These are phyloP conservation scores for Lycium ferocissimum DNA, from an alignment of 257 asterid genomes.

Conservation along the genomic window DNA sequence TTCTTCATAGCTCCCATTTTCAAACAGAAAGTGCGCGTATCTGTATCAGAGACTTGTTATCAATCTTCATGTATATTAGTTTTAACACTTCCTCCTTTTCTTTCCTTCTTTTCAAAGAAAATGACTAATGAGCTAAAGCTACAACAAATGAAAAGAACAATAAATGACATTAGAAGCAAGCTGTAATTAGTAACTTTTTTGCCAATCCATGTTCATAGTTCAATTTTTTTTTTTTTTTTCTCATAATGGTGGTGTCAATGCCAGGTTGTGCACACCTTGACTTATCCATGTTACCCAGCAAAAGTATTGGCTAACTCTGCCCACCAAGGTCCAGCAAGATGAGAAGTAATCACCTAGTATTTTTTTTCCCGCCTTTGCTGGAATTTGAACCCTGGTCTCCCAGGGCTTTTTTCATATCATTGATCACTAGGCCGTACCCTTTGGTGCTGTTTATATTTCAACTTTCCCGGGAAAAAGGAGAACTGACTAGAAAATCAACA, in stretches of 20 bases:
- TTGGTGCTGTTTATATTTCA: not conserved
- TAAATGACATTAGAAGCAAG: not conserved
- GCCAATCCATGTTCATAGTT: not conserved
- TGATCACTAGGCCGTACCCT: not conserved
- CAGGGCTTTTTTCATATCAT: not conserved
- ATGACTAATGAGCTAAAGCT: constrained; percentile 7
- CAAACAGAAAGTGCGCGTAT: constrained; percentile 94
- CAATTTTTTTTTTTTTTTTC: not conserved
- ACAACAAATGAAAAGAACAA: constrained; percentile 11
- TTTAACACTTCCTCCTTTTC: not conserved
- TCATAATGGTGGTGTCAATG: not conserved
- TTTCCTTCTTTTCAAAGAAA: not conserved
- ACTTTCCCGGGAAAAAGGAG: not conserved
- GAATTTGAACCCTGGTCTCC: not conserved
- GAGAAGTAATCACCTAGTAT: not conserved
- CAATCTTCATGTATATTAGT: constrained; percentile 28
- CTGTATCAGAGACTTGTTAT: constrained; percentile 49
- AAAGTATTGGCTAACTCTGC: not conserved
- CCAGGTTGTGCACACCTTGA: not conserved
- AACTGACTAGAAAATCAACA: not conserved
- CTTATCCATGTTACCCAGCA: not conserved
- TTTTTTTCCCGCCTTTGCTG: not conserved
- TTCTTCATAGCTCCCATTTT: constrained; percentile 91
- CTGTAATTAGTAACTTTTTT: not conserved
- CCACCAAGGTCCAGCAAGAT: not conserved